Evolutionary conservation across 129 eudicot genomes (phyloP).

Genomic region (Centrapalus pauciflorus): DNA sequence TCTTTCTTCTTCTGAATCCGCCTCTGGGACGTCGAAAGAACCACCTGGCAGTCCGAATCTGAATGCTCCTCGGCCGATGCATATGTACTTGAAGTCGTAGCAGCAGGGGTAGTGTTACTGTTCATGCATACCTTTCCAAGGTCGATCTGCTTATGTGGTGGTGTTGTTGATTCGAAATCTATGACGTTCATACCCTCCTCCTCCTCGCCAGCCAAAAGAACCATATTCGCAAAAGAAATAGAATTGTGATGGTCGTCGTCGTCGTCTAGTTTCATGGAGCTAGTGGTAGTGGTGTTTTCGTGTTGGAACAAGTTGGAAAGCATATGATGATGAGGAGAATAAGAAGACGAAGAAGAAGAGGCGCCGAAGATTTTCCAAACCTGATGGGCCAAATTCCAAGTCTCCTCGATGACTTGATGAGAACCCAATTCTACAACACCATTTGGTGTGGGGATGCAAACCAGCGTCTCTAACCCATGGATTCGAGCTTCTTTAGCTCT

Average conservation of each 20-base stretch:
- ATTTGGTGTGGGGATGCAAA: slow-evolving; percentile 41
- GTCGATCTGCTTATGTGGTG: slow-evolving; percentile 27
- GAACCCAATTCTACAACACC: slow-evolving; percentile 83
- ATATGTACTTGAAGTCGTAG: neutral
- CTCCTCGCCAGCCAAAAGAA: slow-evolving; percentile 10
- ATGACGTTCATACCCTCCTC: slow-evolving; percentile 1
- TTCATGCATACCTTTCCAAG: too few species aligned
- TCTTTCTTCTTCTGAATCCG: slow-evolving; percentile 37
- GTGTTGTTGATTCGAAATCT: slow-evolving; percentile 9
- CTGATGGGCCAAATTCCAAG: slow-evolving; percentile 38
- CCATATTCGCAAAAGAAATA: slow-evolving; percentile 23
- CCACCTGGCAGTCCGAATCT: slow-evolving; percentile 30
- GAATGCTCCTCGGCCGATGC: slow-evolving; percentile 32
- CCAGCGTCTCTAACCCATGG: slow-evolving; percentile 62
- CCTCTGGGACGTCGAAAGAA: neutral
- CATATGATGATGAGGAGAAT: neutral
- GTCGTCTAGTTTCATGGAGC: neutral
- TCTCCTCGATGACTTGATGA: slow-evolving; percentile 30
- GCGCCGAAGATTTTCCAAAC: slow-evolving; percentile 36
- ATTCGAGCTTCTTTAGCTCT: slow-evolving; percentile 67
- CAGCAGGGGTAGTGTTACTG: neutral
- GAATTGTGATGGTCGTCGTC: neutral
- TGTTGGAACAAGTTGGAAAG: neutral
- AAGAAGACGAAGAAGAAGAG: slow-evolving; percentile 3
- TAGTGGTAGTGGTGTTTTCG: neutral